Evolutionary conservation across 2,329 filamentous ascomycete species (phyloP).

Genomic region (Domatiomyces catenatus): DNA sequence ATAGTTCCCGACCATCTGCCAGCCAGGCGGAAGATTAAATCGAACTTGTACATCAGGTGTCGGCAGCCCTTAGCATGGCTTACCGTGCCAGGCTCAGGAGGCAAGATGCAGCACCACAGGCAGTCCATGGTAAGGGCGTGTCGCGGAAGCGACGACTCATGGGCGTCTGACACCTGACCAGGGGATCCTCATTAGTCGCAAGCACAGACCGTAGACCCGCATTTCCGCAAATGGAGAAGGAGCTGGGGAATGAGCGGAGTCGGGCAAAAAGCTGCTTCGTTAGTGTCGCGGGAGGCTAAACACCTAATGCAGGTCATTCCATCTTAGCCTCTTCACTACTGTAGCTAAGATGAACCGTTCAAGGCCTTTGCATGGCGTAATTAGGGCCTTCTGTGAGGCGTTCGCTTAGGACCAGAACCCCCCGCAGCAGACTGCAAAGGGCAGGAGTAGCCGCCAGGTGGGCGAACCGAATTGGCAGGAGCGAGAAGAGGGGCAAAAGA

Average conservation of each 20-base stretch:
- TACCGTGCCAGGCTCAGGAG: neutral
- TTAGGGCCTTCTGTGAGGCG: neutral
- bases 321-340: neutral
- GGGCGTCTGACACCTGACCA: neutral
- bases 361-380: neutral
- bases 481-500: too few relatives aligned
- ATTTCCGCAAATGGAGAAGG: neutral
- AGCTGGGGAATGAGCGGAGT: neutral
- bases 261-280: neutral
- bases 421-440: too few relatives aligned
- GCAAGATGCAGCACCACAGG: neutral
- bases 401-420: neutral
- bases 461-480: too few relatives aligned
- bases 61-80: neutral
- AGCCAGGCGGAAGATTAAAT: neutral
- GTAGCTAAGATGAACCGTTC: neutral
- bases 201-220: neutral
- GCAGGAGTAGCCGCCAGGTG: too few relatives aligned
- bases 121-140: neutral
- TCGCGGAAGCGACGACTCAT: neutral
- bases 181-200: neutral
- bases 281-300: neutral
- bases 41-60: neutral
- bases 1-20: neutral
- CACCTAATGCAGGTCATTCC: neutral